These are phyloP conservation scores for Edaphochlamys debaryana DNA, from an alignment of 139 green algal genomes.

Conservation along the genomic window DNA sequence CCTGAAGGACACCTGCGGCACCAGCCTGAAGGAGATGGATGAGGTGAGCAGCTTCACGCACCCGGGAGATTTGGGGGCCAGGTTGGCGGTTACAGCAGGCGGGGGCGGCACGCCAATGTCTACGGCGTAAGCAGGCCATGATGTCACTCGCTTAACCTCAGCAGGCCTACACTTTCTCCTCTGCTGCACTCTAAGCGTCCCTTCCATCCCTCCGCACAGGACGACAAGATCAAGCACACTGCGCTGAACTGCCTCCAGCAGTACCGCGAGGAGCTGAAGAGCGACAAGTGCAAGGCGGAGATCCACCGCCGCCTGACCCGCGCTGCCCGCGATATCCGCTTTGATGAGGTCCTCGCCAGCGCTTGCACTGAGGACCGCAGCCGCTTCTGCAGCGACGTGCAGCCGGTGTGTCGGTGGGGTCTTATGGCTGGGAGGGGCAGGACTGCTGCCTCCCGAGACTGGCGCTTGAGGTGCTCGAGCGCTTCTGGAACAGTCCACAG, in stretches of 20 bases:
- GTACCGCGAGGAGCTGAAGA: constrained; percentile 67
- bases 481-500: no score
- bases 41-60: constrained; percentile 31
- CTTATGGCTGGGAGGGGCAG: no score
- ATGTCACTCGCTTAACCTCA: no score
- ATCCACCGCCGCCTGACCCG: constrained; percentile 63
- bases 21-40: constrained; percentile 60
- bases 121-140: no score
- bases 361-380: constrained; percentile 74
- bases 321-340: constrained; percentile 82
- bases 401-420: constrained; percentile 68
- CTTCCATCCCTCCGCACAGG: no score
- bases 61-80: no score
- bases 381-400: constrained; percentile 66
- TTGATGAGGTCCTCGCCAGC: constrained; percentile 83
- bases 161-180: no score
- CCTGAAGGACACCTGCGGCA: constrained; percentile 57
- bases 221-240: constrained; percentile 46
- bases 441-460: no score
- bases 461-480: no score
- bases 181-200: no score
- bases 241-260: constrained; percentile 63
- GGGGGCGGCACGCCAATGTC: no score
- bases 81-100: no score
- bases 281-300: constrained; percentile 56